Evolutionary conservation across 768 basidiomycete species (phyloP).

Genomic region (Symmetrospora coprosmae): DNA sequence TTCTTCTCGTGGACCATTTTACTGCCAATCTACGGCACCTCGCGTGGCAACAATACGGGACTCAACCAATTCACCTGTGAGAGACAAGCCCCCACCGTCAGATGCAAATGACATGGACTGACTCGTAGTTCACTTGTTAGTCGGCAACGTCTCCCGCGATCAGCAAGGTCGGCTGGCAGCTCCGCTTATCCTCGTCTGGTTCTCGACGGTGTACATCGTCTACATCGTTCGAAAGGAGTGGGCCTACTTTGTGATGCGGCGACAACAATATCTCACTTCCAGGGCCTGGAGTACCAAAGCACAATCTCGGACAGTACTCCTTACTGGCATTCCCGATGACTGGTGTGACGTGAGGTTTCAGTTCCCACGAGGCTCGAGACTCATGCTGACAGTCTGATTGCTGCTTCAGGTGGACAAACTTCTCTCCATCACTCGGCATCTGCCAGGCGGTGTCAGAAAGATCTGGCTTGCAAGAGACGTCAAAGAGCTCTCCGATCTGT

Average conservation of each 20-base stretch:
- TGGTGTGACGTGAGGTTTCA: neutral
- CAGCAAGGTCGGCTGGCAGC: slow-evolving; percentile 55
- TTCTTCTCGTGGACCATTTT: slow-evolving; percentile 77
- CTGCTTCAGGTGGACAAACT: slow-evolving; percentile 44
- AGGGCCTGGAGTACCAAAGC: neutral
- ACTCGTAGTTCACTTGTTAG: too few species aligned
- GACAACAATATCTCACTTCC: slow-evolving; percentile 23
- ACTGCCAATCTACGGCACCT: slow-evolving; percentile 13
- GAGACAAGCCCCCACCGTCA: too few species aligned
- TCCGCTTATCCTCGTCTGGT: slow-evolving; percentile 60
- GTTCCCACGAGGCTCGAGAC: slow-evolving; percentile 7
- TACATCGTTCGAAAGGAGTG: slow-evolving; percentile 17
- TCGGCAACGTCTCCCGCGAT: slow-evolving; percentile 29
- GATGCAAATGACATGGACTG: too few species aligned
- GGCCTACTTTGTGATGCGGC: neutral
- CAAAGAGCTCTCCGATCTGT: slow-evolving; percentile 53
- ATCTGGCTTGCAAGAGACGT: slow-evolving; percentile 79
- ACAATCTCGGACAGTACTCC: slow-evolving; percentile 23
- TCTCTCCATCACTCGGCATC: slow-evolving; percentile 67
- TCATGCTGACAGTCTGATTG: neutral
- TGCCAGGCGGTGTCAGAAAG: slow-evolving; percentile 78
- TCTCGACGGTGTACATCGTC: slow-evolving; percentile 14
- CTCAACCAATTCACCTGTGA: slow-evolving; percentile 14
- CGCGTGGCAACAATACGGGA: neutral
- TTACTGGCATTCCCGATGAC: slow-evolving; percentile 16